Base-by-base conservation (phyloP, 2,329 filamentous ascomycete genomes). In the Alternaria novae-zelandiae region DNA sequence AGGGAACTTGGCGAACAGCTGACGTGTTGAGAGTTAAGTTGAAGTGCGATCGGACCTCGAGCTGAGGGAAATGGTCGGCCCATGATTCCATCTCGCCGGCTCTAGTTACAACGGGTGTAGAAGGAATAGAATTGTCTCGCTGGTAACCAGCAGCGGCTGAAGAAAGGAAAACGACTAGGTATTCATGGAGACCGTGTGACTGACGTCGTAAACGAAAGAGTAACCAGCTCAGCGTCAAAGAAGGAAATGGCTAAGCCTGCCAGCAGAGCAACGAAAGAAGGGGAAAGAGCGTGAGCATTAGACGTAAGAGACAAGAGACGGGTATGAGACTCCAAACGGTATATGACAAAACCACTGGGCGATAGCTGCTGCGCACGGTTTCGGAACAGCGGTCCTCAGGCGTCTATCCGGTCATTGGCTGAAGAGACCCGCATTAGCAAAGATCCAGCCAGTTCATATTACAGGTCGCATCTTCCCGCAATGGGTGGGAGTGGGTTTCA, bases 81-180 rank as follows among this genome's bases (percentile, higher is more conserved):
- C 78, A 80, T 79, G 63, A 72, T 76, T 76, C 78, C 77, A 80
- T 80, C 59, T 75, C 78, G 74, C 70, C 70, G 70, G 65, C 63
- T 72, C 68, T 69, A 65, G 66, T 71, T 67, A 67, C 54, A 58
- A 70, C 36, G 57, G 57, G 70, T 73, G 70, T 70, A 68, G 74
- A 67, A 75, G 70, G 64, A 75, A 75, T 61, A 65, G 70, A 70
- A 66, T 64, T 64, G 67, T 70, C 66, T 75, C 77, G 78, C 78
- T 80, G 78, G 72, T 67, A 71, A 78, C 78, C 78, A 78, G 77
- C 78, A 80, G 77, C 77, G 78, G 77, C 70, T 77, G 69, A 74
- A 73, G 66, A 66, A 73, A 72, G 64, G 64, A 65, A 61, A 70
- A 67, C 70, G 69, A 70, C 71, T 75, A 78, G 68, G 71, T 74